Percentiles rank a stretch among this genome's conserved stretches.
Conservation (phyloP, 169 alveolate genomes). For the Plasmodium ovale region DNA sequence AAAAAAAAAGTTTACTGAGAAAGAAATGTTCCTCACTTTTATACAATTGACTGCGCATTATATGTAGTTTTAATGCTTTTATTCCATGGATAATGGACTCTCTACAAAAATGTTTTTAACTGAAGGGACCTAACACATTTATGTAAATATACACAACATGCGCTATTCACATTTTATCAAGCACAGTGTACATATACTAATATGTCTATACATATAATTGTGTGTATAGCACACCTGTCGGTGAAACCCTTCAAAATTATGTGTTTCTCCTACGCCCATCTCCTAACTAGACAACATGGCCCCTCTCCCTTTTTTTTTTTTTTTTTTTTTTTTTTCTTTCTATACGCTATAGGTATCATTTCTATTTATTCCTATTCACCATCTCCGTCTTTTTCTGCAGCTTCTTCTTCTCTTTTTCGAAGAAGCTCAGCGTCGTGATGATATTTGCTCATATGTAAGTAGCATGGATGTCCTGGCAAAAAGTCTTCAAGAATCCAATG, state of each 20-base stretch:
- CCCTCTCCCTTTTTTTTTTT: not conserved
- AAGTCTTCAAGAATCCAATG: conserved; percentile 89
- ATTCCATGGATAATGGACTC: not conserved
- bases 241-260: not conserved
- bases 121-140: not conserved
- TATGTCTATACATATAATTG: not conserved
- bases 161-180: not conserved
- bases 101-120: not conserved
- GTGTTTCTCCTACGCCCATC: not conserved
- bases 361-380: conserved; percentile 28
- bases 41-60: not conserved
- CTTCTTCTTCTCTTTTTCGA: conserved; percentile 74
- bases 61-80: not conserved
- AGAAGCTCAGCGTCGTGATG: conserved; percentile 85
- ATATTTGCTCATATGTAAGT: conserved; percentile 84
- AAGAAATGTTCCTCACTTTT: not conserved
- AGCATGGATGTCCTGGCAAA: conserved; percentile 89
- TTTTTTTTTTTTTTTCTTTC: too few species aligned
- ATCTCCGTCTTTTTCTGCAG: conserved; percentile 32
- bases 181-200: not conserved
- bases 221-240: not conserved
- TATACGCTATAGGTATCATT: too few species aligned
- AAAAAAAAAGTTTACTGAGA: not conserved
- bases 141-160: not conserved
- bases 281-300: not conserved